A percentile compares a stretch with the other conserved stretches of the same genome.
Conservation (phyloP, 1,139 yeast genomes). For the Scheffersomyces titani region DNA sequence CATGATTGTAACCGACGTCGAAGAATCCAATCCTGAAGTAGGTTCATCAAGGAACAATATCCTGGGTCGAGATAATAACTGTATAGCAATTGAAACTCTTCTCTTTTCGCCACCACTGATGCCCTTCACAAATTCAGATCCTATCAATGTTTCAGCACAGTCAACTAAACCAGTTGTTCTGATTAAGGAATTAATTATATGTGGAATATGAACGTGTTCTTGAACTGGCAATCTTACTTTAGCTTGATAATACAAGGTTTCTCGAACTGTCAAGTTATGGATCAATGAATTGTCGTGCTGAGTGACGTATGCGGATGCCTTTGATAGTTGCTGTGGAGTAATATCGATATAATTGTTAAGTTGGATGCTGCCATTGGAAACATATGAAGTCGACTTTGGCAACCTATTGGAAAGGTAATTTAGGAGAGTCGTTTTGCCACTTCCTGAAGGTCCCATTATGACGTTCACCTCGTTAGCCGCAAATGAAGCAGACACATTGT, state of each 20-base stretch:
- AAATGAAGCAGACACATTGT: conserved; percentile 18
- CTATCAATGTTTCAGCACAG: conserved; percentile 27
- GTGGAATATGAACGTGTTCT: conserved; percentile 17
- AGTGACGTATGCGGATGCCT: conserved; percentile 22
- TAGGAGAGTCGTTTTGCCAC: conserved; percentile 26
- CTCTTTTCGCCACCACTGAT: conserved; percentile 29
- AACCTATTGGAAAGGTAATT: conserved; percentile 20
- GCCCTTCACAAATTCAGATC: conserved; percentile 21
- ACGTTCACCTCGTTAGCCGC: conserved; percentile 20
- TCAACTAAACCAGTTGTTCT: conserved; percentile 23
- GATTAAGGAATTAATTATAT: conserved; percentile 15
- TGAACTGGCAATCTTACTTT: conserved; percentile 20
- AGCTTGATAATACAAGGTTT: conserved; percentile 26
- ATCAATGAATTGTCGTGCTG: conserved; percentile 25
- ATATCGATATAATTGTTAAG: conserved; percentile 15
- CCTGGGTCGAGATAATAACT: conserved; percentile 24
- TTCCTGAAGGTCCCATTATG: conserved; percentile 31
- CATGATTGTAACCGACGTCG: conserved; percentile 21
- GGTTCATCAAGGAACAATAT: conserved; percentile 28
- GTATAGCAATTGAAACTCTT: conserved; percentile 26
- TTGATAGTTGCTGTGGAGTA: conserved; percentile 14
- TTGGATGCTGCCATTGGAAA: conserved; percentile 14
- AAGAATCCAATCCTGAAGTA: conserved; percentile 26
- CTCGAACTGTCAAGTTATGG: conserved; percentile 25
- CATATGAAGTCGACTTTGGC: conserved; percentile 10